A percentile compares a stretch with the other conserved stretches of the same genome.
phyloP scores from a whole-genome alignment of 2,329 filamentous ascomycete genomes.

The Ophiostoma novo-ulmi region DNA sequence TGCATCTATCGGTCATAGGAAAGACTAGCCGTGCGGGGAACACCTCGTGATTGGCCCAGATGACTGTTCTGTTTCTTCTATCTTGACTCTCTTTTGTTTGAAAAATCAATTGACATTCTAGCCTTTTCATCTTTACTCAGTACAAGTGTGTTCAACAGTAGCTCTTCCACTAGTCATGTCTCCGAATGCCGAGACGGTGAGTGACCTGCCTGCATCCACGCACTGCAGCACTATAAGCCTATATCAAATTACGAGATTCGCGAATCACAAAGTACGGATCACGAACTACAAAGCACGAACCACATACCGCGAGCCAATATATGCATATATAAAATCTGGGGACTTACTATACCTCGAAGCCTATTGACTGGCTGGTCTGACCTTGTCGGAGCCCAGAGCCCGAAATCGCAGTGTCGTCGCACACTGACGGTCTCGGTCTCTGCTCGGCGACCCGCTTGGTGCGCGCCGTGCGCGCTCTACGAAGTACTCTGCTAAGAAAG shows the following conservation, averaged over 20 bases:
- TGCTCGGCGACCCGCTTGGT: not conserved
- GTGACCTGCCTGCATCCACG: not conserved
- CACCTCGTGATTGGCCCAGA: not conserved
- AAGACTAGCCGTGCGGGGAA: slow-evolving; percentile 1
- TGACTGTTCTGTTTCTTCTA: not conserved
- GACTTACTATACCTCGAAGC: not conserved
- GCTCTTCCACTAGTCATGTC: not conserved
- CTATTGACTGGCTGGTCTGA: slow-evolving; percentile 8
- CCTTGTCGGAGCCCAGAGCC: slow-evolving; percentile 8
- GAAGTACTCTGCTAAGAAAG: not conserved
- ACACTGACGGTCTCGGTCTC: slow-evolving; percentile 13
- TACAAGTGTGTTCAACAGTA: not conserved
- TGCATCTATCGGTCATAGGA: not conserved
- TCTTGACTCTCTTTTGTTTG: not conserved
- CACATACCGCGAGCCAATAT: not conserved
- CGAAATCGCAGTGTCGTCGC: slow-evolving; percentile 6
- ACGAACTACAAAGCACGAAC: not conserved
- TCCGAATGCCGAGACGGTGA: not conserved
- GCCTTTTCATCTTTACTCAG: not conserved
- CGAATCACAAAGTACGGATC: not conserved
- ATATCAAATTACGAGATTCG: not conserved
- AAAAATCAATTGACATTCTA: not conserved
- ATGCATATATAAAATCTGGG: not conserved
- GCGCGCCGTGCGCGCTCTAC: not conserved
- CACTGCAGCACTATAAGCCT: not conserved